A percentile compares a stretch with the other conserved stretches of the same genome.
These are phyloP conservation scores for Cladosporium sp. DNA, from an alignment of 2,329 filamentous ascomycete species.

Conservation along the genomic window DNA sequence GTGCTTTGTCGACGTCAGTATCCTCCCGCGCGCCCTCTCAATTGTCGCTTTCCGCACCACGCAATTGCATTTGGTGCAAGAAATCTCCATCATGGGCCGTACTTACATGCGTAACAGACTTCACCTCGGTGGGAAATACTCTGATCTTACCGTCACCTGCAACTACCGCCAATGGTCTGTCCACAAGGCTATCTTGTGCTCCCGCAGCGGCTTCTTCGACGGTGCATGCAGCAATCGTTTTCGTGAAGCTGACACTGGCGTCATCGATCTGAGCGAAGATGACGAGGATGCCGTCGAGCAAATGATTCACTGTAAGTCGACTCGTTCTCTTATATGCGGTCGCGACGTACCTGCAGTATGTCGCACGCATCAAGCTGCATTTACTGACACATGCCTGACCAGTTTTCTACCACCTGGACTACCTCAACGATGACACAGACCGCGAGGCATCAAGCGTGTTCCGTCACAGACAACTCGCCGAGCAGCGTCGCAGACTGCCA, in stretches of 20 bases:
- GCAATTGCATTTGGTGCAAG: not conserved
- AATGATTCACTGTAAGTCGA: slow-evolving; percentile 36
- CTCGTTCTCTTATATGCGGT: not conserved
- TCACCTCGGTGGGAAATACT: slow-evolving; percentile 38
- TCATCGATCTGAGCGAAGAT: slow-evolving; percentile 36
- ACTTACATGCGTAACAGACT: slow-evolving; percentile 27
- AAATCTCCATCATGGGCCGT: slow-evolving; percentile 17
- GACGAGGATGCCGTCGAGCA: slow-evolving; percentile 36
- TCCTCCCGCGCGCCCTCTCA: slow-evolving; percentile 9
- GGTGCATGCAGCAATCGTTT: slow-evolving; percentile 35
- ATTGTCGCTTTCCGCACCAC: slow-evolving; percentile 13
- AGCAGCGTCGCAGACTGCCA: slow-evolving; percentile 23
- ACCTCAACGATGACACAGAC: slow-evolving; percentile 25
- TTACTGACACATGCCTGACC: slow-evolving; percentile 7
- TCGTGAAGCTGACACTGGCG: slow-evolving; percentile 30
- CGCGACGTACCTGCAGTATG: slow-evolving; percentile 1
- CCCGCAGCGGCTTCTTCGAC: slow-evolving; percentile 44
- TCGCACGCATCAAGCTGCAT: not conserved
- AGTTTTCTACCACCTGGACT: slow-evolving; percentile 38
- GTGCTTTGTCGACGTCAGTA: slow-evolving; percentile 45
- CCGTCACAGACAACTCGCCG: slow-evolving; percentile 28
- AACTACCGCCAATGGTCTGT: slow-evolving; percentile 43
- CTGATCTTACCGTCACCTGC: slow-evolving; percentile 46
- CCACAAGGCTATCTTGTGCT: slow-evolving; percentile 47
- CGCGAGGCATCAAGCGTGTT: slow-evolving; percentile 28